Base-by-base conservation (phyloP, 2,329 filamentous ascomycete genomes). In the Botrytis pseudocinerea region DNA sequence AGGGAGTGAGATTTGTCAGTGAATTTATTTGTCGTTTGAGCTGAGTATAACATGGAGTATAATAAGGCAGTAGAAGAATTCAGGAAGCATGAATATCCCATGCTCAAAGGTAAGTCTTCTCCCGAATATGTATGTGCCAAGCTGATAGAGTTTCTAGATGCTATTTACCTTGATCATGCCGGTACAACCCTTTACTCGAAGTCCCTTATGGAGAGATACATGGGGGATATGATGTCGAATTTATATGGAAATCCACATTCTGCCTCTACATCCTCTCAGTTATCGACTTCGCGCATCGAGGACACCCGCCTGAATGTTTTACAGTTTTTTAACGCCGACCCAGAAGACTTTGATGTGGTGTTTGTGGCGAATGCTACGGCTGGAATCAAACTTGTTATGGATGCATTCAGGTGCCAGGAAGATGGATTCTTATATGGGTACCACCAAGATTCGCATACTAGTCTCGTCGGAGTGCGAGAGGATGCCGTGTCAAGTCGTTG, bases 161-260 rank as follows among this genome's bases (percentile, higher is more conserved):
- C 75, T 14, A 74, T 78, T 25, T 98, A 98, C 81, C 90, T 98
- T 73, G 95, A 98, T 78, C 95, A 98, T 91, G 94, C 94, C 0
- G 95, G 94, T n/a, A 93, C 93, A n/a, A 95, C 95, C 0, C 85
- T 92, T 1, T 93, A 92, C 80, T 86, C 94, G 60, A 95, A 92
- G 81, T 94, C 93, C 44, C 83, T 96, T 38, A 90, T 98, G 82
- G 92, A 95, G 76, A 85, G 84, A 38, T 97, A 97, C 82, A 89
- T 72, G 69, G 60, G 69, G 38, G 93, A 96, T 74, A 91, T 98
- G 87, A 91, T 91, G 40, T 85, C 88, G 6, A 92, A 90, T 78
- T 85, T 98, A 0, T 94, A 95, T 77, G 95, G 95, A 54, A 98
- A 98, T 76, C 95, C 95, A 0, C 95, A 98, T 82, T 98, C 95